Conservation (phyloP, 2,329 filamentous ascomycete genomes). For the Bretziella fagacearum region DNA sequence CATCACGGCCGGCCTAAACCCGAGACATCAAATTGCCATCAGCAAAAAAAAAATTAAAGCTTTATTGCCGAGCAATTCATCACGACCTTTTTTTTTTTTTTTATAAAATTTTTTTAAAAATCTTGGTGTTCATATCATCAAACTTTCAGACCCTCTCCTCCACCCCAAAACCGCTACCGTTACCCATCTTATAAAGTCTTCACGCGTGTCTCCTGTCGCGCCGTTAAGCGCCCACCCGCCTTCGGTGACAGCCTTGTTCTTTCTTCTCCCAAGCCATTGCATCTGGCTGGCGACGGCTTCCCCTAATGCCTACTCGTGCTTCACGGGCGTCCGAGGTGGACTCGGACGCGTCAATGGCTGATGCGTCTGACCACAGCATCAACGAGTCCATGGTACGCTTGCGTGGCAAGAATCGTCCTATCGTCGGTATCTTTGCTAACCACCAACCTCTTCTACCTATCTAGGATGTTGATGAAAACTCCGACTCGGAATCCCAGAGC, state of each 20-base stretch:
- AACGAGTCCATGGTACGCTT: conserved; percentile 11
- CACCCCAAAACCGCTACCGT: too few species aligned
- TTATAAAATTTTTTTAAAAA: too few species aligned
- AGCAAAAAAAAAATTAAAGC: too few species aligned
- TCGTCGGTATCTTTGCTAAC: background rate
- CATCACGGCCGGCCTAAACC: too few species aligned
- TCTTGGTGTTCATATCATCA: too few species aligned
- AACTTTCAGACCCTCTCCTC: too few species aligned
- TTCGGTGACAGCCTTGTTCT: conserved; percentile 2
- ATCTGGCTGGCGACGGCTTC: too few species aligned
- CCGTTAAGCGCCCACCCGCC: conserved; percentile 30
- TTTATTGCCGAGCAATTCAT: background rate
- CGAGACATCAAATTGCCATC: too few species aligned
- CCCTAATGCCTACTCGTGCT: conserved; percentile 39
- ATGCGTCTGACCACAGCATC: conserved; percentile 33
- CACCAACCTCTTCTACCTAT: background rate
- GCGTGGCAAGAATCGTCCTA: too few species aligned
- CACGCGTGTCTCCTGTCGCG: conserved; percentile 26
- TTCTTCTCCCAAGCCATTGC: background rate
- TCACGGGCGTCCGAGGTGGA: conserved; percentile 36
- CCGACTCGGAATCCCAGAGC: conserved; percentile 66
- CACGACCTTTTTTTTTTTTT: background rate
- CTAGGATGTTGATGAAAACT: conserved; percentile 47
- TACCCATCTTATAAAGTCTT: background rate
- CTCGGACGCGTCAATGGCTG: conserved; percentile 46